Base-by-base conservation (phyloP, 164 flowering plant species). In the Litsea cubeba region DNA sequence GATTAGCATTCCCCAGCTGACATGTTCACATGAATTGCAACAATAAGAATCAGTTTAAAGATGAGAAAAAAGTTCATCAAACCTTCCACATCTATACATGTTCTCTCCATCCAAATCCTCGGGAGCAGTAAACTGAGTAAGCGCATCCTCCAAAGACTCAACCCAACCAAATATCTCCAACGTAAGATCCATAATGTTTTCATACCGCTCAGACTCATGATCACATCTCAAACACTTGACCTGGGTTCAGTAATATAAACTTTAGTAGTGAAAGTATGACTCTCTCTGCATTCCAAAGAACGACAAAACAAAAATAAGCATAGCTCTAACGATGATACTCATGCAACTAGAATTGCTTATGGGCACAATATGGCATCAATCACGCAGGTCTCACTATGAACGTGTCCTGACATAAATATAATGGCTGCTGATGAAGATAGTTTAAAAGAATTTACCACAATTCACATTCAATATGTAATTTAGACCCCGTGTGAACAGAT, bases 61-160 rank as follows among this genome's bases (percentile, higher is more conserved):
- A 23, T 23, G 25, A 40, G 46, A 74, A 54, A 12, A 7, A 32
- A 54, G 50, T 24, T 15, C 49, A 71, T 30, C 84, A 73, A 12
- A 94, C 98, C 97, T 89, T 81, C 85, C 88, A 85, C 98, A 94
- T 82, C 87, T 81, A 74, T 94, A 94, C 95, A 84, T 92, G 77
- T 94, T 94, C 75, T 94, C 97, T 76, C 97, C 98, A 82, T 92
- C 97, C 82, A 92, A 82, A 83, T 85, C 88, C 83, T 94, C 98
- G 46, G 87, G 82, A 23, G 85, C 81, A 15, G 98, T 94, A 76
- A 92, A 92, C 65, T 90, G 97, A 65, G 88, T 84, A 60, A 94
- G 82, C 17, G 94, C 95, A 83, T 94, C 98, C 77, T 94, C 94
- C 74, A 94, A 65, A 25, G 97, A 87, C 76, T 87, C 94, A 22